phyloP scores from a whole-genome alignment of 305 asterid genomes.

The Solanum hybrid region DNA sequence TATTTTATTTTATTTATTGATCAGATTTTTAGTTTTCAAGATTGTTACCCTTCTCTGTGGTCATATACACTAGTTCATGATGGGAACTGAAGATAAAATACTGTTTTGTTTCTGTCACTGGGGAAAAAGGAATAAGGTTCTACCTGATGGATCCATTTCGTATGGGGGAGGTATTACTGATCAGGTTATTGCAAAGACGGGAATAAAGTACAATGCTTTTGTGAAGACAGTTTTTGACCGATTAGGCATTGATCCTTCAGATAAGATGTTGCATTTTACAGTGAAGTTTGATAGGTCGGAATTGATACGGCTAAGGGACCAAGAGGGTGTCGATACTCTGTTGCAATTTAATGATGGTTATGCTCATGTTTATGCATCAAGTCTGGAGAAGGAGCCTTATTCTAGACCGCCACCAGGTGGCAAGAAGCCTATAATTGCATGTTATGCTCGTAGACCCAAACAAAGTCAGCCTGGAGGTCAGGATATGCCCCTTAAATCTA shows the following conservation, averaged over 20 bases:
- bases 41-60: not conserved
- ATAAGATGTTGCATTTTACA: too few relatives aligned
- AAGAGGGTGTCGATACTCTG: not conserved
- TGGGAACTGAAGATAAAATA: not conserved
- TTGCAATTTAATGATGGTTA: not conserved
- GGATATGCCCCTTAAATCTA: not conserved
- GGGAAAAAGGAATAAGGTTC: not conserved
- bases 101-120: not conserved
- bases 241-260: not conserved
- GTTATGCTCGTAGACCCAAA: conserved; percentile 12
- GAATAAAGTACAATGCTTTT: not conserved
- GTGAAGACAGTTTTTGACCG: not conserved
- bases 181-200: not conserved
- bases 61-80: not conserved
- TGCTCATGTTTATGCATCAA: not conserved
- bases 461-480: conserved; percentile 8
- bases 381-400: not conserved
- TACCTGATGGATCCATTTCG: not conserved
- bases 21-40: not conserved
- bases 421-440: not conserved
- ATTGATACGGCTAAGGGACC: not conserved
- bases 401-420: not conserved
- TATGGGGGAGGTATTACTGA: not conserved
- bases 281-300: not conserved
- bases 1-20: too few relatives aligned